Base-by-base conservation (phyloP, 495 filamentous ascomycete species). In the Ascodesmis nigricans region DNA sequence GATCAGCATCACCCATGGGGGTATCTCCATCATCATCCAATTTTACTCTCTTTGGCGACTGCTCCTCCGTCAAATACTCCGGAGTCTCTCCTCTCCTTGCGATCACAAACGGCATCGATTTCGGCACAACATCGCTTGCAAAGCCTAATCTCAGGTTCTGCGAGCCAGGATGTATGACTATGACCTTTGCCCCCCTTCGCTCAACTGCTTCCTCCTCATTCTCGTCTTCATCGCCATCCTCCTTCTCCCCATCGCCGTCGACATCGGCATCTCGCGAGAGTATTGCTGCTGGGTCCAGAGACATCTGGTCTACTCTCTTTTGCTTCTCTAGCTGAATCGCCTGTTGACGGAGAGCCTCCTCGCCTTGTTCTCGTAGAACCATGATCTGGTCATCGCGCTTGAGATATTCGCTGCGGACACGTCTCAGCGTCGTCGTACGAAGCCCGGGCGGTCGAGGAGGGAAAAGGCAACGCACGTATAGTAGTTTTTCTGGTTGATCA, bases 401-500 rank as follows among this genome's bases (percentile, higher is more conserved):
- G 48, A 95, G 76, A 47, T 91, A 97, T 46, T 97, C 87, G 22
- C 82, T 91, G 42, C 3, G 49, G n/a, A 16, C 29, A 24, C 19
- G 7, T 11, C 8, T 38, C 36, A 15, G 9, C 2, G n/a, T 35
- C 5, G 10, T 11, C 5, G 7, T 15, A 40, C 4, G 15, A 16
- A 10, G n/a, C 9, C 10, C 17, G 21, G 20, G 32, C 19, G 11
- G 25, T 14, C 7, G 28, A 7, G 28, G 28, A 7, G 7, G 7
- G 7, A 6, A 30, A 30, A 15, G n/a, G 35, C 33, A 14, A 63
- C 80, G 36, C 64, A 92, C 80, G 87, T 97, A 49, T 97, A 97
- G 56, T 97, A 97, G 56, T 97, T 97, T 58, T 97, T 97, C 51
- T 97, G 87, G 50, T 97, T 97, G 53, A 97, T 97, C 49, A 82